These are phyloP conservation scores for Endogone sp. DNA, from an alignment of 192 early-diverging fungal genomes.

Conservation along the genomic window DNA sequence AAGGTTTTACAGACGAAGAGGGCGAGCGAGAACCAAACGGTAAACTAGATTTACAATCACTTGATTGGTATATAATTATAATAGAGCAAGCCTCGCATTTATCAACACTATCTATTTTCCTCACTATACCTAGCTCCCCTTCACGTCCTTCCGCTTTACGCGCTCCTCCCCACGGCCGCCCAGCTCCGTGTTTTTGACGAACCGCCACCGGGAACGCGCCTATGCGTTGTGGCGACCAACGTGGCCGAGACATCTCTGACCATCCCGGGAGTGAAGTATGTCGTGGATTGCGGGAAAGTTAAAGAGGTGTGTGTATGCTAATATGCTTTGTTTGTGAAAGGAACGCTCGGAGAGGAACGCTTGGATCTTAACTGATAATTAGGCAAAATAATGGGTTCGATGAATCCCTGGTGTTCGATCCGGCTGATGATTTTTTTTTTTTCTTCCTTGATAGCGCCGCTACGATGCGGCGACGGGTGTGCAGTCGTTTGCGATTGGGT, in stretches of 20 bases:
- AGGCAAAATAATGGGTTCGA: too few species aligned
- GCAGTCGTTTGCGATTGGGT: constrained; percentile 85
- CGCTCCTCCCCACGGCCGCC: constrained; percentile 83
- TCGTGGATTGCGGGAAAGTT: constrained; percentile 92
- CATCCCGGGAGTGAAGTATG: constrained; percentile 92
- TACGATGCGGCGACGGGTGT: constrained; percentile 85
- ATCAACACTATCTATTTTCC: too few species aligned
- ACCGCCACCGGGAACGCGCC: constrained; percentile 80
- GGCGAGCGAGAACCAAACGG: constrained; percentile 58
- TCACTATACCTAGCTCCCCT: constrained; percentile 48
- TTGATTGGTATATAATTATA: neutral
- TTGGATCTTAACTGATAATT: too few species aligned
- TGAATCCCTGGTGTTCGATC: too few species aligned
- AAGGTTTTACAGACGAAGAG: constrained; percentile 62
- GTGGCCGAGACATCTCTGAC: constrained; percentile 99
- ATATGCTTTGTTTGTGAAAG: neutral
- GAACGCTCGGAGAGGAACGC: too few species aligned
- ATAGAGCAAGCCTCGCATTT: too few species aligned
- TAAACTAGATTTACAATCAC: constrained; percentile 5
- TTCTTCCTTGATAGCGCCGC: constrained; percentile 34
- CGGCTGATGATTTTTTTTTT: constrained; percentile 11
- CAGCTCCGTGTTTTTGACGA: constrained; percentile 91
- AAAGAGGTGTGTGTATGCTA: constrained; percentile 70
- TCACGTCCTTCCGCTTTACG: constrained; percentile 96
- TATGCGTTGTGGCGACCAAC: constrained; percentile 96